Conservation (phyloP, 192 early-diverging fungal species). For the Fimicolochytrium jonesii region DNA sequence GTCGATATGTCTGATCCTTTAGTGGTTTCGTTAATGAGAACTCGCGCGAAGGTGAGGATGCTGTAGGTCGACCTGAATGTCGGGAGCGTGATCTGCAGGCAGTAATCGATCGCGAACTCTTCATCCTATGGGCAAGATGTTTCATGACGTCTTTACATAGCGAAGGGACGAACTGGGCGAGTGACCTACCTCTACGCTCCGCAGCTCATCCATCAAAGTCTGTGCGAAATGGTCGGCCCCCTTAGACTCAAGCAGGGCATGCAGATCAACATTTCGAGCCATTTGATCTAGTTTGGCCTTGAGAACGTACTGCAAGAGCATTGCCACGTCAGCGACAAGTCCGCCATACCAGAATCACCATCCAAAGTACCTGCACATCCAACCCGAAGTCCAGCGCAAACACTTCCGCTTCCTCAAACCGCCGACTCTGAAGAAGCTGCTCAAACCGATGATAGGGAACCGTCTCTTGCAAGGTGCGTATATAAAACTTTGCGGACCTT, state of each 20-base stretch:
- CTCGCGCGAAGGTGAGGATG: constrained; percentile 23
- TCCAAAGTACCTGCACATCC: constrained; percentile 27
- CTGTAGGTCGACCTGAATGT: constrained; percentile 11
- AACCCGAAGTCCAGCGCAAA: constrained; percentile 27
- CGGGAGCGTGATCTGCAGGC: constrained; percentile 3
- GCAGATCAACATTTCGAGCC: background rate
- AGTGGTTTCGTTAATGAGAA: background rate
- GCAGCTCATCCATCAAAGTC: background rate
- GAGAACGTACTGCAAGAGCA: constrained; percentile 12
- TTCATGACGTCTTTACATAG: too few species aligned
- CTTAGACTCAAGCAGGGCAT: background rate
- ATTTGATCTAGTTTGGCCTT: constrained; percentile 25
- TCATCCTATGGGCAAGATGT: constrained; percentile 14
- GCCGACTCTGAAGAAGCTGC: constrained; percentile 13
- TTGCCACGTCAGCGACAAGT: too few species aligned
- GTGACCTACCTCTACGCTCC: constrained; percentile 7
- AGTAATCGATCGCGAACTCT: constrained; percentile 20
- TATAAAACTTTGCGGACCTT: background rate
- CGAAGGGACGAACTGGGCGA: too few species aligned
- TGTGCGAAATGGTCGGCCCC: background rate
- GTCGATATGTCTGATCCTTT: background rate
- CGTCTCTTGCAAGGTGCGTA: constrained; percentile 26
- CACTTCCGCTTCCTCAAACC: constrained; percentile 35
- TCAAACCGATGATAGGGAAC: constrained; percentile 26
- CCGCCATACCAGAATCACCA: constrained; percentile 37